Percentiles rank a stretch among this genome's conserved stretches.
Conservation (phyloP, 768 basidiomycete genomes). For the Lactarius quietus region DNA sequence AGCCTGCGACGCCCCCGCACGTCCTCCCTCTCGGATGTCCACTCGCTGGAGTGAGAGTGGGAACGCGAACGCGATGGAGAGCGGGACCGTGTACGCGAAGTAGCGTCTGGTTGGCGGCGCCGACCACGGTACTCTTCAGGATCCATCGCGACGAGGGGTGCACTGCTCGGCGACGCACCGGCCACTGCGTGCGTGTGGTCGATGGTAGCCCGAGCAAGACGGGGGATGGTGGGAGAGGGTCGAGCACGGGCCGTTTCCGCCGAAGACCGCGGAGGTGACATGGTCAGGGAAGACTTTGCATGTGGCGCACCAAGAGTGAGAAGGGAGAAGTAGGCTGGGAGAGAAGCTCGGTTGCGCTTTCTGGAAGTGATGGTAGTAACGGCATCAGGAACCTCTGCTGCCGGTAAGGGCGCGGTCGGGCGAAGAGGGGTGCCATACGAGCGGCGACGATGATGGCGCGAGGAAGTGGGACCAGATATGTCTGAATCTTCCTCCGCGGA, state of each 20-base stretch:
- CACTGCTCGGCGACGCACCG: slow-evolving; percentile 17
- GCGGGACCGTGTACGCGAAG: slow-evolving; percentile 10
- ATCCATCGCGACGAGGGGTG: slow-evolving; percentile 5
- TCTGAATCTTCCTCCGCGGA: slow-evolving; percentile 20
- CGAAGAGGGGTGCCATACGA: slow-evolving; percentile 14
- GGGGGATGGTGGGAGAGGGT: slow-evolving; percentile 21
- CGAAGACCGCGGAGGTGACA: slow-evolving; percentile 25
- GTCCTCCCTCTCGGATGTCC: slow-evolving; percentile 4
- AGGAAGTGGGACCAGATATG: slow-evolving; percentile 16
- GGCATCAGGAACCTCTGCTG: slow-evolving; percentile 8
- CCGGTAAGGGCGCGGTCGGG: slow-evolving; percentile 4
- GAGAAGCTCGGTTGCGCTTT: slow-evolving; percentile 25
- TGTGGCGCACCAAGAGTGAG: slow-evolving; percentile 24
- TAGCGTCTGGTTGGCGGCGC: slow-evolving; percentile 14
- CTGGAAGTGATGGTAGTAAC: slow-evolving; percentile 15
- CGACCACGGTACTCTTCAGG: slow-evolving; percentile 18
- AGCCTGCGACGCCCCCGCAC: slow-evolving; percentile 19
- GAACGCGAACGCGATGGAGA: slow-evolving; percentile 12
- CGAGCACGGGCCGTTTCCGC: slow-evolving; percentile 17
- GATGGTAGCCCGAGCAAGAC: slow-evolving; percentile 15
- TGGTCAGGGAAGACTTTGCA: slow-evolving; percentile 14
- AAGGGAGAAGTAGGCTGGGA: slow-evolving; percentile 30
- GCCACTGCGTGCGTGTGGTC: slow-evolving; percentile 22
- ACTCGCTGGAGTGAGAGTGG: background rate
- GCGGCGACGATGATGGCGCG: slow-evolving; percentile 14